Percentiles rank a stretch among this genome's conserved stretches.
These are phyloP conservation scores for Golubevia sp. DNA, from an alignment of 1,284 basidiomycete genomes.

Conservation along the genomic window DNA sequence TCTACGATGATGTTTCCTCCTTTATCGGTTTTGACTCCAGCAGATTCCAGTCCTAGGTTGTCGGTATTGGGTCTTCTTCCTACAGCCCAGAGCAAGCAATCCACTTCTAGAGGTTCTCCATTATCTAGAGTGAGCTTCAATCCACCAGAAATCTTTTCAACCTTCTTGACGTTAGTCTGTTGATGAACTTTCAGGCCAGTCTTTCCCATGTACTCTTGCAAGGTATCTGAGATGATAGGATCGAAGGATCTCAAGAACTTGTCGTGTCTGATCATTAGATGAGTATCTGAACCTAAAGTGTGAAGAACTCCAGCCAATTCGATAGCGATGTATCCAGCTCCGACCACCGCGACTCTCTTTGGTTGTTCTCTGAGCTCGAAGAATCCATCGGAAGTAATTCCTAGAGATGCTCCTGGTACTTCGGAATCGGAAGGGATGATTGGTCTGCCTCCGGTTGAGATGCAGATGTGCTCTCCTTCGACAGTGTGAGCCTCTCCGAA, in stretches of 20 bases:
- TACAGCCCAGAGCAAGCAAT: constrained; percentile 90
- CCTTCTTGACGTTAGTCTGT: constrained; percentile 74
- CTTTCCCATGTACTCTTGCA: constrained; percentile 94
- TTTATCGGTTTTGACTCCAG: constrained; percentile 76
- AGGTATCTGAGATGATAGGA: constrained; percentile 78
- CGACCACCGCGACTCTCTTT: constrained; percentile 88
- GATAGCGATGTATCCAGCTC: constrained; percentile 96
- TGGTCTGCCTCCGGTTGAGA: constrained; percentile 87
- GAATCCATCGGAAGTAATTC: constrained; percentile 93
- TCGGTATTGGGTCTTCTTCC: constrained; percentile 83
- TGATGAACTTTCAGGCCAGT: constrained; percentile 87
- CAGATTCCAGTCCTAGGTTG: constrained; percentile 76
- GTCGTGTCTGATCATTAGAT: constrained; percentile 86
- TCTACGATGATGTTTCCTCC: constrained; percentile 85
- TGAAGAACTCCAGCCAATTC: constrained; percentile 66
- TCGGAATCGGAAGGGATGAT: constrained; percentile 77
- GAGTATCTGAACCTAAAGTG: constrained; percentile 72
- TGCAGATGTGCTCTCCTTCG: constrained; percentile 52
- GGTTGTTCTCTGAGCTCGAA: constrained; percentile 90
- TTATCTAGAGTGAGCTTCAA: constrained; percentile 60
- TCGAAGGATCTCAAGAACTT: constrained; percentile 92
- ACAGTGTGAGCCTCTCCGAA: constrained; percentile 65
- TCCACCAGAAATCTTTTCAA: constrained; percentile 77
- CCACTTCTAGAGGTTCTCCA: constrained; percentile 80
- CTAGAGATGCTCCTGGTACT: constrained; percentile 86